Percentiles rank a stretch among this genome's conserved stretches.
Conservation (phyloP, 179 eudicot genomes). For the Carnegiea gigantea region DNA sequence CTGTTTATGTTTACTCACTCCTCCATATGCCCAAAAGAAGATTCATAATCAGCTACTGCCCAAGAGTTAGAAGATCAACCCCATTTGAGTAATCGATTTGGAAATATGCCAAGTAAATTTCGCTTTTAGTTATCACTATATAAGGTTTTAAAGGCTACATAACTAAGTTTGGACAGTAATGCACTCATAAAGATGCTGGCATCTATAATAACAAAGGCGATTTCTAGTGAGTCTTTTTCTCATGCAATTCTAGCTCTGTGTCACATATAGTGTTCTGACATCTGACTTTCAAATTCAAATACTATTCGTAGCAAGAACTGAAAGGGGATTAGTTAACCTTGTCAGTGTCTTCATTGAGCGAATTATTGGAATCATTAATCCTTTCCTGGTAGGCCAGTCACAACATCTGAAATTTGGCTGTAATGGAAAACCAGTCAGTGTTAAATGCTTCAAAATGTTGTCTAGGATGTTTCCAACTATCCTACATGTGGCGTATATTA, state of each 20-base stretch:
- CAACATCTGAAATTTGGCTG: background rate
- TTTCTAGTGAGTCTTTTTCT: background rate
- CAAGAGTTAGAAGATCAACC: background rate
- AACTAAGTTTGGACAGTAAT: background rate
- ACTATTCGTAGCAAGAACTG: background rate
- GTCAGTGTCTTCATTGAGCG: background rate
- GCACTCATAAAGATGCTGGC: background rate
- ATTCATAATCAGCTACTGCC: background rate
- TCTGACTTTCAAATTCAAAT: background rate
- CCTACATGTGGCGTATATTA: background rate
- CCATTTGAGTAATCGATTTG: background rate
- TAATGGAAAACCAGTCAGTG: background rate
- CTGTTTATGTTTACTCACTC: background rate
- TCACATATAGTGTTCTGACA: background rate
- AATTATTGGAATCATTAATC: background rate
- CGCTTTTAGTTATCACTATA: too few relatives aligned
- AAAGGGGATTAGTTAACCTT: background rate
- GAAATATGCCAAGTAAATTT: background rate
- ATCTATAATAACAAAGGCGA: background rate
- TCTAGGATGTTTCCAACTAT: background rate
- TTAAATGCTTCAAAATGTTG: background rate
- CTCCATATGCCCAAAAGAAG: background rate
- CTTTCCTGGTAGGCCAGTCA: background rate
- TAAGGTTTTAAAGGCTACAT: too few relatives aligned
- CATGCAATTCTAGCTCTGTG: background rate